These are phyloP conservation scores for Colletotrichum paranaense DNA, from an alignment of 2,329 filamentous ascomycete species.

Conservation along the genomic window DNA sequence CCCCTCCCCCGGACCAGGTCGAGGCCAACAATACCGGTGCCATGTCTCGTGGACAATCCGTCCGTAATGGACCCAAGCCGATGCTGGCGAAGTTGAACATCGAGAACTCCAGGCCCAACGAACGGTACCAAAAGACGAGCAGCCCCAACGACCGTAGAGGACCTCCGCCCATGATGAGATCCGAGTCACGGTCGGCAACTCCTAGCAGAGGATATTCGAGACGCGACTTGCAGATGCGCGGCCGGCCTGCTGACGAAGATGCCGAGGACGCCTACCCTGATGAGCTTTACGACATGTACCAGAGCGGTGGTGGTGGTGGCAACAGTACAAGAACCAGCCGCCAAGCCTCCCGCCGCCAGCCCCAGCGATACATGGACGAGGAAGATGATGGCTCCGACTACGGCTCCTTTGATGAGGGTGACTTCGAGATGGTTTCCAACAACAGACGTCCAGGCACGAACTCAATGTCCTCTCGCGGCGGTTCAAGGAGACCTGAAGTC, in stretches of 20 bases:
- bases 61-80: constrained; percentile 70
- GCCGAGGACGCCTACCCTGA: constrained; percentile 74
- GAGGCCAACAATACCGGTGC: constrained; percentile 54
- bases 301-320: constrained; percentile 49
- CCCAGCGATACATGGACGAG: constrained; percentile 79
- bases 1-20: constrained; percentile 93
- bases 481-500: constrained; percentile 73
- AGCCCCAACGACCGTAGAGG: constrained; percentile 53
- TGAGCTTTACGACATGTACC: constrained; percentile 76
- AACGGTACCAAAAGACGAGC: constrained; percentile 64
- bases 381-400: constrained; percentile 81
- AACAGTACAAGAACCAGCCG: constrained; percentile 54
- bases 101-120: constrained; percentile 60
- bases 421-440: constrained; percentile 81
- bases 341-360: constrained; percentile 49
- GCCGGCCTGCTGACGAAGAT: constrained; percentile 51
- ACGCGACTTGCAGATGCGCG: constrained; percentile 34
- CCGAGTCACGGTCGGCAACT: constrained; percentile 58
- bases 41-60: constrained; percentile 68
- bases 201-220: constrained; percentile 49
- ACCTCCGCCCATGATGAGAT: constrained; percentile 38
- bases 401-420: constrained; percentile 77
- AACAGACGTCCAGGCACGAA: constrained; percentile 55
- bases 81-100: constrained; percentile 73
- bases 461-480: constrained; percentile 62